These are phyloP conservation scores for Podospora pseudocomata DNA, from an alignment of 495 filamentous ascomycete species.

Conservation along the genomic window DNA sequence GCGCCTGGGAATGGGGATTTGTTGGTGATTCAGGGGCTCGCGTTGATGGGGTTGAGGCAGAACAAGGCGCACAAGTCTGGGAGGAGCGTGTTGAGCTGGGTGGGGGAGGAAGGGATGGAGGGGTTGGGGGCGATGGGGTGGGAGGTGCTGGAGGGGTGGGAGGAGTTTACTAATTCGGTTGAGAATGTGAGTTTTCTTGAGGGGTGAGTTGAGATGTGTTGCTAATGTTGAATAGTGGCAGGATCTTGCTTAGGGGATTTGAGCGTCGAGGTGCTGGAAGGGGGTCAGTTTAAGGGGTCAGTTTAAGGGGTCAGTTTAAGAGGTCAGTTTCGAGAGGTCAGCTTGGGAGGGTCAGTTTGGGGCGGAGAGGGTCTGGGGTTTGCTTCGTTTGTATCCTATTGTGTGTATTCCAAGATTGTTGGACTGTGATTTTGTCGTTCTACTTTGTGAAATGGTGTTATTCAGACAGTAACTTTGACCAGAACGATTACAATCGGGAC, in stretches of 20 bases:
- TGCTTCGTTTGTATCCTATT: no score
- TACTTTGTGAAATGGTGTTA: no score
- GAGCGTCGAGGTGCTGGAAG: not conserved
- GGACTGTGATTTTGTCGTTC: no score
- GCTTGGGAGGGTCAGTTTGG: no score
- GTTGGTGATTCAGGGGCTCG: slow-evolving; percentile 71
- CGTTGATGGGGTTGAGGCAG: slow-evolving; percentile 76
- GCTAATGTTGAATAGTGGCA: slow-evolving; percentile 31
- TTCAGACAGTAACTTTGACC: no score
- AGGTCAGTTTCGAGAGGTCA: no score
- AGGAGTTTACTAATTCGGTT: slow-evolving; percentile 74
- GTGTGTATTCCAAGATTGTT: no score
- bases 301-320: no score
- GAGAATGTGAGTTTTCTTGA: slow-evolving; percentile 47
- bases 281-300: no score
- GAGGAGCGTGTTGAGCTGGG: slow-evolving; percentile 71
- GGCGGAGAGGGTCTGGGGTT: no score
- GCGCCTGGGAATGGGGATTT: slow-evolving; percentile 63
- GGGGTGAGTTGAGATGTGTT: not conserved
- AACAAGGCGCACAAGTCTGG: slow-evolving; percentile 71
- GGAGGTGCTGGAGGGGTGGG: slow-evolving; percentile 67
- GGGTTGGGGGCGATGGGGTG: slow-evolving; percentile 73
- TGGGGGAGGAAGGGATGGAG: slow-evolving; percentile 69
- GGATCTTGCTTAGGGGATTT: slow-evolving; percentile 30
- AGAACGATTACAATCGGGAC: no score